Conservation (phyloP, 1,284 basidiomycete genomes). For the Leucoagaricus sp. region DNA sequence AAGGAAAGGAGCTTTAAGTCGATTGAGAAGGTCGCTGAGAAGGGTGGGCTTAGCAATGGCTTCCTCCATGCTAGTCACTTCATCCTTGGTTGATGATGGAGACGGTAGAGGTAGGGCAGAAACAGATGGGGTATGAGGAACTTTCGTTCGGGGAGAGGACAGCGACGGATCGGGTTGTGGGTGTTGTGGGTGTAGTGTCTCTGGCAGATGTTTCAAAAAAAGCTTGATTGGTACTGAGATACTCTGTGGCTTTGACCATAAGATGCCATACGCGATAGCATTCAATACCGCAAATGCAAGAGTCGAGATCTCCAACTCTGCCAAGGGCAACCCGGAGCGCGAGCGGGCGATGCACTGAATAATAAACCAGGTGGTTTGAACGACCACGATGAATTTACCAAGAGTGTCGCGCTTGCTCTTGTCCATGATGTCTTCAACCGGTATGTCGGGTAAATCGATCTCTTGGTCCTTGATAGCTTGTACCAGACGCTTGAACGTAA, state of each 20-base stretch:
- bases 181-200: too few species aligned
- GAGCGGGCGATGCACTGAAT: constrained; percentile 18
- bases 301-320: constrained; percentile 20
- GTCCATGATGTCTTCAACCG: constrained; percentile 15
- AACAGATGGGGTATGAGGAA: too few species aligned
- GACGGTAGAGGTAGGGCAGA: too few species aligned
- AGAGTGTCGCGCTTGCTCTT: constrained; percentile 20
- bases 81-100: too few species aligned
- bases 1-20: too few species aligned
- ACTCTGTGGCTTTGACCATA: constrained; percentile 21
- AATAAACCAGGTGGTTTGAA: constrained; percentile 22
- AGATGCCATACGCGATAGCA: constrained; percentile 14
- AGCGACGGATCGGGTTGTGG: too few species aligned
- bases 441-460: constrained; percentile 14
- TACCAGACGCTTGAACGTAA: not conserved
- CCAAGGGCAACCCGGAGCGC: constrained; percentile 1
- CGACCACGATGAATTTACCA: constrained; percentile 15
- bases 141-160: too few species aligned
- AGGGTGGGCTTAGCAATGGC: too few species aligned
- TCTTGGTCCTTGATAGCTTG: constrained; percentile 2
- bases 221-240: not conserved
- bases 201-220: not conserved
- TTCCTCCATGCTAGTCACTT: too few species aligned
- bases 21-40: too few species aligned
- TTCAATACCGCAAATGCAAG: constrained; percentile 18